These are phyloP conservation scores for Tuber indicum DNA, from an alignment of 495 filamentous ascomycete genomes.

Conservation along the genomic window DNA sequence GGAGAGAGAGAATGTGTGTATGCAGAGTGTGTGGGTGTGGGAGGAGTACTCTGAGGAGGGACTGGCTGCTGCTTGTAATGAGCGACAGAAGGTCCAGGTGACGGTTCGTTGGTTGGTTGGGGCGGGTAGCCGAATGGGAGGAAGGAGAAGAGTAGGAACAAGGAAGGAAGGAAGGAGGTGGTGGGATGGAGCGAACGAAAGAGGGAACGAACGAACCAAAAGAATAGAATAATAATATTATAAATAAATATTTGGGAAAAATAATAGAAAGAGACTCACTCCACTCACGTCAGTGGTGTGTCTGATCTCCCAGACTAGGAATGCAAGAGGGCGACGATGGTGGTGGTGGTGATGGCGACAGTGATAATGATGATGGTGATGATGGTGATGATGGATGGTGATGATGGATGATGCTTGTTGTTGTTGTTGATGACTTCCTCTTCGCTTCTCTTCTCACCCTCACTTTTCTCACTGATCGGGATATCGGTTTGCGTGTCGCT, in stretches of 20 bases:
- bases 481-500: neutral
- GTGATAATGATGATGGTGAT: neutral
- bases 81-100: constrained; percentile 35
- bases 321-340: neutral
- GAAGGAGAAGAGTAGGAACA: neutral
- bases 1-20: constrained; percentile 17
- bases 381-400: neutral
- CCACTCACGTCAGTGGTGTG: neutral
- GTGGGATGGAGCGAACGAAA: neutral
- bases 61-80: constrained; percentile 28
- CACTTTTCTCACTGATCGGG: neutral
- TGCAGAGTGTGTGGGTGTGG: constrained; percentile 22
- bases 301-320: neutral
- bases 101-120: constrained; percentile 31
- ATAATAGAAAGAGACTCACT: neutral
- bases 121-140: constrained; percentile 29
- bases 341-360: neutral
- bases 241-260: neutral
- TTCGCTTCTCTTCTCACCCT: neutral
- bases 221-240: neutral
- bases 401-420: neutral
- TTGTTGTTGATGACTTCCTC: neutral
- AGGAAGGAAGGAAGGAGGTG: neutral
- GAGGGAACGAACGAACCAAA: neutral
- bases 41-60: constrained; percentile 17